Conservation (phyloP, 2,329 filamentous ascomycete genomes). For the Chrysosporium keratinophilum region DNA sequence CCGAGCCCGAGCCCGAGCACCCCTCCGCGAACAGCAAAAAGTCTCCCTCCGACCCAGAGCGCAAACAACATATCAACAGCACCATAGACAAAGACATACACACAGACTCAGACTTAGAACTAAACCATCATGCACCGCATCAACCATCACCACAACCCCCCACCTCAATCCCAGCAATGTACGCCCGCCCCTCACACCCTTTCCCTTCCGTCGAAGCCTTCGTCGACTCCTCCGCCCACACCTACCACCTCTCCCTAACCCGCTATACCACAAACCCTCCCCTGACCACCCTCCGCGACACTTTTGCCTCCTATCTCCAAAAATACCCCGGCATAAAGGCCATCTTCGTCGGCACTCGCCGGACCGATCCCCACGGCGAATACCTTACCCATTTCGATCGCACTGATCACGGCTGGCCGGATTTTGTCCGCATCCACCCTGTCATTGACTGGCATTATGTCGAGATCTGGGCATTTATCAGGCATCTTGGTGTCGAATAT, state of each 20-base stretch:
- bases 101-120: conserved; percentile 23
- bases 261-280: conserved; percentile 57
- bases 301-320: conserved; percentile 63
- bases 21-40: not conserved
- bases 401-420: conserved; percentile 83
- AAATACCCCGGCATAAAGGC: conserved; percentile 51
- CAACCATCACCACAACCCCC: conserved; percentile 9
- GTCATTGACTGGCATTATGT: conserved; percentile 96
- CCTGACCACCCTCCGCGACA: conserved; percentile 56
- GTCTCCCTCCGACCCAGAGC: not conserved
- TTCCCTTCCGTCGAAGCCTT: conserved; percentile 82
- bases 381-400: conserved; percentile 69
- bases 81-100: not conserved
- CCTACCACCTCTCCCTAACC: conserved; percentile 65
- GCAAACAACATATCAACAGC: not conserved
- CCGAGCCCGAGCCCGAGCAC: not conserved
- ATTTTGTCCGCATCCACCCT: conserved; percentile 85
- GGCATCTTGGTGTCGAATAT: conserved; percentile 65
- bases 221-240: conserved; percentile 53
- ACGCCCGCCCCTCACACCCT: conserved; percentile 74
- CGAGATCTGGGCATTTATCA: conserved; percentile 82
- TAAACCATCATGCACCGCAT: not conserved
- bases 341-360: conserved; percentile 75
- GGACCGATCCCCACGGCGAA: conserved; percentile 85
- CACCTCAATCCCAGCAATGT: conserved; percentile 62